Evolutionary conservation across 768 basidiomycete genomes (phyloP).

Genomic region (Hortiboletus flavorubellus): DNA sequence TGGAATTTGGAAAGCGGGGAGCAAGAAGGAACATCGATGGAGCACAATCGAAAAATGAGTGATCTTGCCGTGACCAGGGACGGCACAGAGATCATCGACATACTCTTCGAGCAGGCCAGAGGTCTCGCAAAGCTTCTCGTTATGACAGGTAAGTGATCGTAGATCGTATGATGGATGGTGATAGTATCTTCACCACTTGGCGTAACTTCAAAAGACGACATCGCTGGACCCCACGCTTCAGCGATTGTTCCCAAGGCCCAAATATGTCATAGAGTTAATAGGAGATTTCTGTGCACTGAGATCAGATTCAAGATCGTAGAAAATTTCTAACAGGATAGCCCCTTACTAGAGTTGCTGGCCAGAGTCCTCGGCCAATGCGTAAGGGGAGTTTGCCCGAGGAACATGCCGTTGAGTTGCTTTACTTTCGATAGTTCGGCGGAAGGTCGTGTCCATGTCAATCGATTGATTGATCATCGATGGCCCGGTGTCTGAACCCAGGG

Average conservation of each 20-base stretch:
- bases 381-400: constrained; percentile 1
- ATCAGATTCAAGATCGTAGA: constrained; percentile 17
- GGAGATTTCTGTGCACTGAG: constrained; percentile 65
- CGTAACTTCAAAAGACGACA: constrained; percentile 70
- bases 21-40: too few species aligned
- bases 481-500: constrained; percentile 36
- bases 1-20: too few species aligned
- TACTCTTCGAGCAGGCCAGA: constrained; percentile 85
- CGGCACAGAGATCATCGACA: constrained; percentile 59
- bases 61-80: too few species aligned
- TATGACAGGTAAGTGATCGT: constrained; percentile 64
- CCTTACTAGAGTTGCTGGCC: neutral
- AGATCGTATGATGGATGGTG: neutral
- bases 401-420: neutral
- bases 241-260: constrained; percentile 72
- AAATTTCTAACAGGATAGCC: constrained; percentile 1
- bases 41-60: too few species aligned
- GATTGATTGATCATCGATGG: constrained; percentile 48
- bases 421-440: constrained; percentile 83
- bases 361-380: constrained; percentile 41
- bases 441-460: constrained; percentile 69
- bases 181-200: constrained; percentile 42
- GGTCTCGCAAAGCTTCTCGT: constrained; percentile 88
- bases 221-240: constrained; percentile 68
- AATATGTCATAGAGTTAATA: constrained; percentile 76